Conservation (phyloP, 179 eudicot genomes). For the Carnegiea gigantea region DNA sequence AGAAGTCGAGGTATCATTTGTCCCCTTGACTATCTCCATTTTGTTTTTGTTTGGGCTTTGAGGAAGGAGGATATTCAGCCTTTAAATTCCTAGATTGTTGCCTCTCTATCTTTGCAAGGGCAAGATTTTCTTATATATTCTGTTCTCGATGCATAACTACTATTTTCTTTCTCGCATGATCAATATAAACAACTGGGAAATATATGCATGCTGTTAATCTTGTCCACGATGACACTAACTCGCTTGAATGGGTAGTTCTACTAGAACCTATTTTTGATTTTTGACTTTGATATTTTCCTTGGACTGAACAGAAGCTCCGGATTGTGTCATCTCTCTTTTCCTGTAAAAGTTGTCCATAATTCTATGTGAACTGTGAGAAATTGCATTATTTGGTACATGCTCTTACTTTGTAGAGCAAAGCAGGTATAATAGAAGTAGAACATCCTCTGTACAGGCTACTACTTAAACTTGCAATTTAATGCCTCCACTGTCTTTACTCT, state of each 20-base stretch:
- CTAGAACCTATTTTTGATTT: background rate
- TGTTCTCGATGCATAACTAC: background rate
- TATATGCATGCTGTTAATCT: background rate
- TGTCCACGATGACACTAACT: background rate
- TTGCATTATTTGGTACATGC: background rate
- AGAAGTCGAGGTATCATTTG: constrained; percentile 75
- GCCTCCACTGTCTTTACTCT: background rate
- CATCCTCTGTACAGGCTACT: too few relatives aligned
- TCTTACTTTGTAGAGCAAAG: background rate
- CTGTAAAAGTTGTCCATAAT: background rate
- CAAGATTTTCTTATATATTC: background rate
- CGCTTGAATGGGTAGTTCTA: constrained; percentile 3
- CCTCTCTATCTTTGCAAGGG: background rate
- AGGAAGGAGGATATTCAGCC: background rate
- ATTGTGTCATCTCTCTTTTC: background rate
- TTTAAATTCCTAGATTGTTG: background rate
- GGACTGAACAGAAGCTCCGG: background rate
- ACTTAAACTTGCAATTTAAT: background rate
- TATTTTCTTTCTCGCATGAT: background rate
- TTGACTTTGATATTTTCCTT: background rate
- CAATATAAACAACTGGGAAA: background rate
- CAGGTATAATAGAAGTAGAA: background rate
- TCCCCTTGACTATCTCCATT: constrained; percentile 14
- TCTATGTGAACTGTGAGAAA: background rate
- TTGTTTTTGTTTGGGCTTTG: background rate